Percentiles rank a stretch among this genome's conserved stretches.
Evolutionary conservation across 345 rosid genomes (phyloP).

Genomic region (Salix exigua): DNA sequence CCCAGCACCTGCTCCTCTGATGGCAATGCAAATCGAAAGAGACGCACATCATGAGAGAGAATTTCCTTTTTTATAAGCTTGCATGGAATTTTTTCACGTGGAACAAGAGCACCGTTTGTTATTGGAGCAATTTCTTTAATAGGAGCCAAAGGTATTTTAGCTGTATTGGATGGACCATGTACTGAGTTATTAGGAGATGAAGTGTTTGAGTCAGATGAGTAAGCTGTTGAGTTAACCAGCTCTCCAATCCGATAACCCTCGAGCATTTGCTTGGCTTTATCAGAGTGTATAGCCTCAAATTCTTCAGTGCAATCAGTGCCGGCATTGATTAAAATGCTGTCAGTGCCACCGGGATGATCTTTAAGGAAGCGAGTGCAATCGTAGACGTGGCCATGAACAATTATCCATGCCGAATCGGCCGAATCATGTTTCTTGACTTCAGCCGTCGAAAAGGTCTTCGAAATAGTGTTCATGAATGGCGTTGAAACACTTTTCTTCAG

Average conservation of each 20-base stretch:
- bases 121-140: constrained; percentile 40
- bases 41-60: constrained; percentile 66
- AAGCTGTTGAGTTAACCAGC: constrained; percentile 43
- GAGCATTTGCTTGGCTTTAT: constrained; percentile 73
- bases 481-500: constrained; percentile 81
- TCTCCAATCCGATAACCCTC: constrained; percentile 81
- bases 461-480: constrained; percentile 82
- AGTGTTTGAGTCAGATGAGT: constrained; percentile 50
- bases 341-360: constrained; percentile 89
- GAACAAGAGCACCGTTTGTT: constrained; percentile 57
- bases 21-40: constrained; percentile 65
- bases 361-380: constrained; percentile 86
- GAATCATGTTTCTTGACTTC: constrained; percentile 74
- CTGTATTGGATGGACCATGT: constrained; percentile 48
- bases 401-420: constrained; percentile 78
- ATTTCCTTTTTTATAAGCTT: constrained; percentile 67
- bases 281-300: constrained; percentile 91
- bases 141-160: constrained; percentile 41
- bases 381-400: constrained; percentile 87
- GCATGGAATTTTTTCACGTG: constrained; percentile 74
- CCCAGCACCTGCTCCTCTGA: constrained; percentile 67
- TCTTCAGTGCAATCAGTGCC: constrained; percentile 96
- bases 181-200: constrained; percentile 67
- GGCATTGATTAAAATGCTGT: constrained; percentile 78
- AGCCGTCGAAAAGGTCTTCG: constrained; percentile 54